Base-by-base conservation (phyloP, 1,139 yeast genomes). In the Protomyces gravidus region DNA sequence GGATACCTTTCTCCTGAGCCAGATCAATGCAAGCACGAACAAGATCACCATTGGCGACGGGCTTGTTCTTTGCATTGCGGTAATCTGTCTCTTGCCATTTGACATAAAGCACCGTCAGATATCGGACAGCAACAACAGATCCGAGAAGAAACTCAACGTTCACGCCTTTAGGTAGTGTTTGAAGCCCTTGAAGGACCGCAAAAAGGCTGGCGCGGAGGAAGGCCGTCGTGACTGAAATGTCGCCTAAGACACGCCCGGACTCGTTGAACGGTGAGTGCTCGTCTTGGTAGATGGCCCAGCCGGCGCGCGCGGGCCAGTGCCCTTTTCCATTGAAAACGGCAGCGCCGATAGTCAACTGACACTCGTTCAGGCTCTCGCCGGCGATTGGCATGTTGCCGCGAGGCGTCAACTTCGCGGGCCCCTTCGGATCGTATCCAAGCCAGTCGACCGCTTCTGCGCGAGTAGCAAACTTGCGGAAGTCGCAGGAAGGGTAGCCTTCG, bases 401-500 rank as follows among this genome's bases (percentile, higher is more conserved):
- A 30, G 11, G 36, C 5, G 36, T 13, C 11, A 13, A 15, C n/a
- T 30, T 15, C 11, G 36, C 36, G n/a, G 36, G 36, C 13, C 15
- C 36, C 15, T 13, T 13, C 7, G 36, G 15, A 30, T 13, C 36
- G n/a, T 13, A 13, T 13, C 36, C 15, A 13, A 30, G 3, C 36
- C 36, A 30, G n/a, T 13, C 36, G 11, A 13, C 36, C 7, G 36
- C 36, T 30, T 30, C 36, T 13, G 36, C 36, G 36, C 11, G 36
- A 4, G 36, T 13, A 28, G 67, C 67, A 66, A 86, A 85, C 65
- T 79, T 80, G 70, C 83, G 83, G 70, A 66, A 83, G 5, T 67
- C 67, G 1, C 89, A 85, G 6, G 82, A 81, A 1, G 76, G 63
- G 64, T 68, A 81, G 0, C 86, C 86, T n/a, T 66, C 65, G 0